Conservation (phyloP, 2,329 filamentous ascomycete genomes). For the Chaetomium strumarium region DNA sequence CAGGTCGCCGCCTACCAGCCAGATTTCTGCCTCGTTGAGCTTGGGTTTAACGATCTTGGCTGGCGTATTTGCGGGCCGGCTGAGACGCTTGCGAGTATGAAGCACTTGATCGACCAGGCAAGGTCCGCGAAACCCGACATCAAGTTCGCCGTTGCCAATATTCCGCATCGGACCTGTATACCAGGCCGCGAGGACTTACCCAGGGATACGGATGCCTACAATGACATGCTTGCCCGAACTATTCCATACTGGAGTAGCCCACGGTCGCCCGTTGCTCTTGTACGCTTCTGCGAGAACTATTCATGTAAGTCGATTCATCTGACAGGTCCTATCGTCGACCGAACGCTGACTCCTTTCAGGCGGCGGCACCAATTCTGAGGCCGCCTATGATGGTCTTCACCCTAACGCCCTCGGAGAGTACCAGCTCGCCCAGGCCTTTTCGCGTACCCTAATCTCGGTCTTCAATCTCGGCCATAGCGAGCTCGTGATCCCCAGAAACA, state of each 20-base stretch:
- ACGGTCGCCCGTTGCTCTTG: constrained; percentile 30
- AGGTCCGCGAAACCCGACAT: constrained; percentile 26
- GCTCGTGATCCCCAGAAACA: constrained; percentile 22
- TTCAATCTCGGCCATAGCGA: constrained; percentile 24
- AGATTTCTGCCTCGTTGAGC: constrained; percentile 31
- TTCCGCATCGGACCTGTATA: constrained; percentile 25
- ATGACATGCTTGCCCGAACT: constrained; percentile 22
- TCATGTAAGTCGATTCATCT: constrained; percentile 21
- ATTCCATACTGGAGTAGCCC: constrained; percentile 25
- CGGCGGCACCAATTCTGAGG: constrained; percentile 22
- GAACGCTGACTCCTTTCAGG: constrained; percentile 9
- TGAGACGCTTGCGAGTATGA: constrained; percentile 23
- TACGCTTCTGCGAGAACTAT: constrained; percentile 30
- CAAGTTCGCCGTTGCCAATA: constrained; percentile 28
- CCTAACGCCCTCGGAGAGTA: constrained; percentile 37
- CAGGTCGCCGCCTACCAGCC: constrained; percentile 28
- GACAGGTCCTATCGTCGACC: not conserved
- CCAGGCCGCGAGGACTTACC: constrained; percentile 25
- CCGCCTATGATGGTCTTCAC: constrained; percentile 38
- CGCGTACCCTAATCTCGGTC: constrained; percentile 25
- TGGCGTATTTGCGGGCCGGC: constrained; percentile 25
- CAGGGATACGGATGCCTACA: constrained; percentile 25
- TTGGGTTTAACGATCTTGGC: constrained; percentile 33
- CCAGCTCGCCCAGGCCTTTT: constrained; percentile 38
- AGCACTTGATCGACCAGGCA: constrained; percentile 28